Conservation (phyloP, 176 grass and related monocot species). For the Hordeum vulgare region MorexV3_pseudomolecules_assembly NC_058523.1:524387931-524388430, state of each 20-base stretch:
- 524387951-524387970: background rate
- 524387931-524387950: conserved; percentile 47
- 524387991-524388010: background rate
- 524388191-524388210: conserved; percentile 50
- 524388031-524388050: conserved; percentile 2
- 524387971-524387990: background rate
- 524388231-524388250: conserved; percentile 45
- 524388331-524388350: conserved; percentile 61
- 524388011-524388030: background rate
- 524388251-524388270: conserved; percentile 48
- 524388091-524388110: background rate
- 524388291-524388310: conserved; percentile 34
- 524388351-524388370: conserved; percentile 73
- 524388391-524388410: conserved; percentile 33
- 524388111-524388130: background rate
- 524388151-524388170: conserved; percentile 19
- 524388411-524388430: conserved; percentile 35
- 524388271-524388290: conserved; percentile 50
- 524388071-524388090: background rate
- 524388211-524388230: conserved; percentile 29
- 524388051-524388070: background rate
- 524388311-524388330: conserved; percentile 88
- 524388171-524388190: conserved; percentile 51
- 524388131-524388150: conserved; percentile 11
- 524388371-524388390: conserved; percentile 59